Percentiles rank a stretch among this genome's conserved stretches.
phyloP scores from a whole-genome alignment of 1,139 yeast genomes.

The Suhomyces chickasaworum region DNA sequence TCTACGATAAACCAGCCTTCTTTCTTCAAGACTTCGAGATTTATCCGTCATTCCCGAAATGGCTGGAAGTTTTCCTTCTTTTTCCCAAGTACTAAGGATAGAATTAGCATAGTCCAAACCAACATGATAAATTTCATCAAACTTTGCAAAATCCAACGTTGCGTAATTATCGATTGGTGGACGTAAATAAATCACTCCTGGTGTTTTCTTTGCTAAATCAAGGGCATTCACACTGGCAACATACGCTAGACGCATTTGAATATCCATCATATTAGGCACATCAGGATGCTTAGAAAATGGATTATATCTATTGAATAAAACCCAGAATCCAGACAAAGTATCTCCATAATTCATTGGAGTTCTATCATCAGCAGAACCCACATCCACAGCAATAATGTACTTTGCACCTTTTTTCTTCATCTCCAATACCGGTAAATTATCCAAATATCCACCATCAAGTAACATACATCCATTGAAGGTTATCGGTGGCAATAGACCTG shows the following conservation, averaged over 20 bases:
- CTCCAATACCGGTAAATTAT: constrained; percentile 87
- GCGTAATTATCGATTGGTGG: constrained; percentile 95
- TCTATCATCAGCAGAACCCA: constrained; percentile 91
- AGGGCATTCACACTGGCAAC: constrained; percentile 94
- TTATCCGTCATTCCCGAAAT: constrained; percentile 56
- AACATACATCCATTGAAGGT: constrained; percentile 90
- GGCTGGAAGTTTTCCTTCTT: constrained; percentile 56
- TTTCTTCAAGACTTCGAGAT: constrained; percentile 19
- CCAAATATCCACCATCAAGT: constrained; percentile 94
- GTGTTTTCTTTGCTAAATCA: constrained; percentile 79
- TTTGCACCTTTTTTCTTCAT: constrained; percentile 90
- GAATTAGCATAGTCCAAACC: constrained; percentile 76
- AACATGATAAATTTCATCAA: constrained; percentile 82
- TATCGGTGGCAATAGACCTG: constrained; percentile 90
- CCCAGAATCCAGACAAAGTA: constrained; percentile 92
- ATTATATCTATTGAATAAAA: constrained; percentile 81
- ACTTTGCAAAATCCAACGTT: constrained; percentile 88
- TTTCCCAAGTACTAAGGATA: constrained; percentile 55
- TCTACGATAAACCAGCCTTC: constrained; percentile 49
- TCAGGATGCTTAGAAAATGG: constrained; percentile 87
- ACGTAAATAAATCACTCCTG: constrained; percentile 86
- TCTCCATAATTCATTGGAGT: constrained; percentile 93
- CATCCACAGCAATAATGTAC: constrained; percentile 92
- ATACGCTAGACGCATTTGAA: constrained; percentile 89
- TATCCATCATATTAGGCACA: constrained; percentile 93